Conservation (phyloP, 805 yeast species). For the Danielia reshetovae region DNA sequence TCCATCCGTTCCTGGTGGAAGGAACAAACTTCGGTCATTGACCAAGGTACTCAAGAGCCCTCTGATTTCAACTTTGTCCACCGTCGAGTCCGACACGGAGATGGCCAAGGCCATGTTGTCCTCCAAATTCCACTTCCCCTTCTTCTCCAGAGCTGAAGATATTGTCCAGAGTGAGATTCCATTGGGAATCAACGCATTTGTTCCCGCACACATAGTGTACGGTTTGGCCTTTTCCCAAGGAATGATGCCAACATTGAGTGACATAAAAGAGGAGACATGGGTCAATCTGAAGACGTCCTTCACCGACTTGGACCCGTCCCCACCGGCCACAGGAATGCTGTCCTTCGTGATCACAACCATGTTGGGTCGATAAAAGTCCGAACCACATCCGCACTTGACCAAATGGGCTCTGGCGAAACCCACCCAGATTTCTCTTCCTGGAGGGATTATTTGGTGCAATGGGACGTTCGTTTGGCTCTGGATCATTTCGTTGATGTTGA, state of each 20-base stretch:
- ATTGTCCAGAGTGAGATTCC: conserved; percentile 41
- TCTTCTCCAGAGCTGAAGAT: conserved; percentile 8
- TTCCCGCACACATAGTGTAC: conserved; percentile 25
- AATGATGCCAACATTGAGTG: conserved; percentile 1
- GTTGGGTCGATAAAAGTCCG: conserved; percentile 42
- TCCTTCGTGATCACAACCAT: conserved; percentile 34
- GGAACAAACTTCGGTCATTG: conserved; percentile 1
- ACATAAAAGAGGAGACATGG: conserved; percentile 12
- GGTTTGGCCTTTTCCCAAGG: conserved; percentile 34
- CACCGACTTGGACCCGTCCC: neutral
- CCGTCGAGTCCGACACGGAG: conserved; percentile 36
- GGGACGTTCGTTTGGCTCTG: neutral
- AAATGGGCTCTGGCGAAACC: conserved; percentile 46
- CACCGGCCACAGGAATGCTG: conserved; percentile 8
- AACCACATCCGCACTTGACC: conserved; percentile 42
- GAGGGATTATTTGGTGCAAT: conserved; percentile 11
- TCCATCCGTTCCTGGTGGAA: too few species aligned
- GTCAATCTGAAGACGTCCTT: conserved; percentile 20
- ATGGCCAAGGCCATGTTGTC: conserved; percentile 32
- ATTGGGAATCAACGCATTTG: conserved; percentile 43
- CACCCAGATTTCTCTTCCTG: conserved; percentile 40
- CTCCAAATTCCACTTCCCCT: conserved; percentile 11
- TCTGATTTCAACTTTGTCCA: conserved; percentile 29
- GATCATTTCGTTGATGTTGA: conserved; percentile 8
- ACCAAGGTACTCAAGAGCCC: conserved; percentile 25